Evolutionary conservation across 2,329 filamentous ascomycete species (phyloP), one percentile per base, ranked within the genome.

Genomic region (Chaetomium olivaceum): DNA sequence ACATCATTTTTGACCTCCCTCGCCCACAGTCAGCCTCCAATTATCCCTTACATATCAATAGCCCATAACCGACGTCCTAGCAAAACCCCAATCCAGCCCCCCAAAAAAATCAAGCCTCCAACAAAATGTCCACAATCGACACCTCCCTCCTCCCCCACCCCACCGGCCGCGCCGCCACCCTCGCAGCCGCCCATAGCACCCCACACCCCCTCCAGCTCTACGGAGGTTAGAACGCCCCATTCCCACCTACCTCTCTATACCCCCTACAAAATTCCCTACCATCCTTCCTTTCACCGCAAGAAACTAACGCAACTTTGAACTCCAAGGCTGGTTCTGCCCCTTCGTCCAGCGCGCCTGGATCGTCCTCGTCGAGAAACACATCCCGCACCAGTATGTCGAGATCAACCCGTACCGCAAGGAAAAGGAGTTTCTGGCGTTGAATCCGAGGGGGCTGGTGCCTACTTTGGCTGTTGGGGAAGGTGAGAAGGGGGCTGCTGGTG

Each of bases 321-420:
- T 2, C 31, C 31, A 33, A 36, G 33, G 87, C 69, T 93, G 89
- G 89, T 92, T 92, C 81, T 94, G 84, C 70, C 85, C 85, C 16
- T 87, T 86, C 69, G 84, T 92, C 4, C 90, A 93, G 78, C 84
- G 90, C 21, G 82, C 84, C 16, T 92, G 90, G 88, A 87, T 92
- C 67, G 85, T 88, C 1, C 82, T 93, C 12, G 84, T 88, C 72
- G 90, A 93, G 75, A 93, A 93, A 76, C 77, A 81, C 2, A 89
- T 92, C 33, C 84, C 86, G 19, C 89, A 93, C 74, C 87, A 93
- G 77, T 92, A 91, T 75, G 81, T 91, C 69, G 89, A 91, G 79
- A 88, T 92, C 66, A 92, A 93, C 76, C 91, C 91, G 0, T 93
- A 93, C 80, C 80, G 88, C 76, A 93, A 93, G 73, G 87, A 86